phyloP scores from a whole-genome alignment of 2,329 filamentous ascomycete genomes.

The Pestalotiopsis sp. region DNA sequence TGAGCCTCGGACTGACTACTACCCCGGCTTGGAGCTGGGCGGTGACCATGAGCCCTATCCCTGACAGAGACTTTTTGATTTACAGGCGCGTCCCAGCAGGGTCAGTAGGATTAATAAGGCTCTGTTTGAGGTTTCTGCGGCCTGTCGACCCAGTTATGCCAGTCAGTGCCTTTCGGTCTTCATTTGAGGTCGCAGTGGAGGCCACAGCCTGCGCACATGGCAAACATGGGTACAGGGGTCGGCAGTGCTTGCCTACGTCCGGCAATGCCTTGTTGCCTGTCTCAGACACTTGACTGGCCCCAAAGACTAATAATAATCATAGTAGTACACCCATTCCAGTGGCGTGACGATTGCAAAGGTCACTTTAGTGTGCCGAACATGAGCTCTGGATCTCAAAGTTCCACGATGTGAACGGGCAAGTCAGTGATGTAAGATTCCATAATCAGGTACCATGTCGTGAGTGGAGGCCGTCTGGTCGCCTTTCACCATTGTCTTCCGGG shows the following conservation, averaged over 20 bases:
- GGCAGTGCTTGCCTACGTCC: neutral
- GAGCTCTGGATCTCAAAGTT: no score
- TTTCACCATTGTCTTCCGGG: neutral
- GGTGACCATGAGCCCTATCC: neutral
- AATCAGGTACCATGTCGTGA: neutral
- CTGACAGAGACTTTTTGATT: neutral
- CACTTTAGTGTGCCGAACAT: no score
- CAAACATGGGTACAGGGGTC: constrained; percentile 7
- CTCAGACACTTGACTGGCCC: neutral
- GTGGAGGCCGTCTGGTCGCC: neutral
- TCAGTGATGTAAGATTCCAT: neutral
- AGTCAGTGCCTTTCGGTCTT: neutral
- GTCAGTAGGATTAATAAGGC: neutral
- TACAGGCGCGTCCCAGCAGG: neutral
- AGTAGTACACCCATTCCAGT: neutral
- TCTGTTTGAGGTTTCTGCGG: neutral
- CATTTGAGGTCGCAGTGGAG: neutral
- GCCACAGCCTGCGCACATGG: neutral
- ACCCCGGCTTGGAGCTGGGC: neutral
- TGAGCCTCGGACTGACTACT: neutral
- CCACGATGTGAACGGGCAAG: no score
- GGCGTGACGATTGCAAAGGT: neutral
- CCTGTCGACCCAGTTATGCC: neutral
- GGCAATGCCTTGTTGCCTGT: neutral
- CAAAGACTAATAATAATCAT: neutral